Conservation (phyloP, 495 filamentous ascomycete genomes). For the Emericellopsis terricola region DNA sequence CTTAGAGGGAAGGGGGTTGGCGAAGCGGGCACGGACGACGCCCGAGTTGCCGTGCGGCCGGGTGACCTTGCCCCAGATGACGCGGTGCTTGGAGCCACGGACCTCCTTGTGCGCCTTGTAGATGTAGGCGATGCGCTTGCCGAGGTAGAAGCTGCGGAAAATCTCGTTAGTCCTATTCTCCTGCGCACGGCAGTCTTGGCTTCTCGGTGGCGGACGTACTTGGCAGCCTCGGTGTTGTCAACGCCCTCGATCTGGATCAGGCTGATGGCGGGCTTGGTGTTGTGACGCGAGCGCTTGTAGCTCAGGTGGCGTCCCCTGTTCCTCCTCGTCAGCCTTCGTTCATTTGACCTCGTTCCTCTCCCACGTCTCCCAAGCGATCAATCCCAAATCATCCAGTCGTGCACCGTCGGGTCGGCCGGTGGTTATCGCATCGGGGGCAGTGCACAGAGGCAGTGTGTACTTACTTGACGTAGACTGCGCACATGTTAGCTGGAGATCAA, state of each 20-base stretch:
- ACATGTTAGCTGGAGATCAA: constrained; percentile 13
- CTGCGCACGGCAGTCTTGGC: no score
- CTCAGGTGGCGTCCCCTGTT: constrained; percentile 77
- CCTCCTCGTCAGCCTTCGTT: constrained; percentile 11
- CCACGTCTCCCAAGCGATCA: no score
- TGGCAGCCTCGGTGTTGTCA: constrained; percentile 67
- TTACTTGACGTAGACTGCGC: constrained; percentile 83
- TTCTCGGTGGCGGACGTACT: no score
- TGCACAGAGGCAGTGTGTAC: constrained; percentile 23
- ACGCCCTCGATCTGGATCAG: constrained; percentile 97
- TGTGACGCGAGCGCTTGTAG: constrained; percentile 80
- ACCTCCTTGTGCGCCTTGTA: constrained; percentile 85
- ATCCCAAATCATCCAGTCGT: constrained; percentile 3
- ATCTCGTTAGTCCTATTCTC: constrained; percentile 10
- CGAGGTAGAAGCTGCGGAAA: constrained; percentile 55
- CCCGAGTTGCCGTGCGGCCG: constrained; percentile 92
- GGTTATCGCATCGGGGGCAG: no score
- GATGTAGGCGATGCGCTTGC: constrained; percentile 95
- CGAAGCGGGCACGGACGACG: constrained; percentile 91
- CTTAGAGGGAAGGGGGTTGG: constrained; percentile 81
- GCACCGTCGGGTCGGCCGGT: no score
- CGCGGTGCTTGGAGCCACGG: constrained; percentile 89
- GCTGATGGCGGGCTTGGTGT: constrained; percentile 65
- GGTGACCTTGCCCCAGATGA: constrained; percentile 99
- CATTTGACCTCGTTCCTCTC: not conserved